Percentiles rank a stretch among this genome's conserved stretches.
Evolutionary conservation across 352 stramenopile species (phyloP).

Genomic region (Globisporangium uncinulatum): DNA sequence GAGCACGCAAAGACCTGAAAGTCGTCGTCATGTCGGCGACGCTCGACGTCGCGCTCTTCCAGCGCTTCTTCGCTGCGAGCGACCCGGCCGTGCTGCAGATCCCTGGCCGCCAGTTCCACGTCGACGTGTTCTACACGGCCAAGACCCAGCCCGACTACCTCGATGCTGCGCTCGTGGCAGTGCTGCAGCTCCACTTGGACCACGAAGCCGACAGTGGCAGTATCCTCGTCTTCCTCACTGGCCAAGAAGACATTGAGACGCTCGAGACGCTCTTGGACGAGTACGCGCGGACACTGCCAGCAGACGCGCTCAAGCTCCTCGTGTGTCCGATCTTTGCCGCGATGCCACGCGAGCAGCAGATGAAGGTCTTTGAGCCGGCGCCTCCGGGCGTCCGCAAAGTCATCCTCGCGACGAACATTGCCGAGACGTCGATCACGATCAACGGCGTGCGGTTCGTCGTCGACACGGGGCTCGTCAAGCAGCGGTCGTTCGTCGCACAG

Average conservation of each 20-base stretch:
- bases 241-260: conserved; percentile 96
- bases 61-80: conserved; percentile 90
- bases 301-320: conserved; percentile 64
- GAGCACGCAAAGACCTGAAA: conserved; percentile 83
- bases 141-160: conserved; percentile 88
- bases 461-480: conserved; percentile 85
- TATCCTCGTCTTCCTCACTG: conserved; percentile 94
- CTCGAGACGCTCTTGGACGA: conserved; percentile 82
- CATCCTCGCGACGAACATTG: conserved; percentile 95
- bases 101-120: conserved; percentile 82
- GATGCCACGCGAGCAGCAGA: conserved; percentile 93
- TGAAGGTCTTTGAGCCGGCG: conserved; percentile 89
- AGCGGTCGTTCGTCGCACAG: conserved; percentile 82
- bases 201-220: conserved; percentile 72
- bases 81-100: conserved; percentile 81
- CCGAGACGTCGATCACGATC: conserved; percentile 98
- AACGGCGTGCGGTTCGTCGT: conserved; percentile 92
- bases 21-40: conserved; percentile 99
- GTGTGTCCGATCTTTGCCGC: conserved; percentile 96
- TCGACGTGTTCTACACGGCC: conserved; percentile 88
- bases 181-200: conserved; percentile 89
- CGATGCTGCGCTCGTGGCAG: conserved; percentile 79
- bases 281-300: conserved; percentile 65
- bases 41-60: conserved; percentile 93
- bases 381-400: conserved; percentile 86